phyloP scores from a whole-genome alignment of 1,139 yeast species.

The Debaryomyces sp. region DNA sequence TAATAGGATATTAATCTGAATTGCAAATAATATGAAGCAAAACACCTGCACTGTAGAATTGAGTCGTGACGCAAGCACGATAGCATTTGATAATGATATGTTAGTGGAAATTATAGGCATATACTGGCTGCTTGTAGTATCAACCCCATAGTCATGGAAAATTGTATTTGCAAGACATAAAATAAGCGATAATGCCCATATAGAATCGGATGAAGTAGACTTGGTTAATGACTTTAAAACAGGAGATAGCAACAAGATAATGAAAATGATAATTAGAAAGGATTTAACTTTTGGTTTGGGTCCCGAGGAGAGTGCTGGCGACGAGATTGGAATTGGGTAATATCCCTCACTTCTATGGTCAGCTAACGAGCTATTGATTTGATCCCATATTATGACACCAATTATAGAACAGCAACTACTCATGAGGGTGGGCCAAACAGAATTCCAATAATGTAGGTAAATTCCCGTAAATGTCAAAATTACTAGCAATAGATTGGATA shows the following conservation, averaged over 20 bases:
- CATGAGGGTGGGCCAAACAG: slow-evolving; percentile 35
- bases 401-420: slow-evolving; percentile 26
- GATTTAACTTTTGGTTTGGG: slow-evolving; percentile 50
- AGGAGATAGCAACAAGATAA: slow-evolving; percentile 80
- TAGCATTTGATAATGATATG: slow-evolving; percentile 80
- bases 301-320: slow-evolving; percentile 2
- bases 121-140: slow-evolving; percentile 31
- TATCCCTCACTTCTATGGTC: neutral
- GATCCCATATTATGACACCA: slow-evolving; percentile 27
- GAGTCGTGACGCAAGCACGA: slow-evolving; percentile 85
- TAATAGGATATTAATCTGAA: slow-evolving; percentile 70
- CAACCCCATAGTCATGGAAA: slow-evolving; percentile 66
- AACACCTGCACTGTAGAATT: slow-evolving; percentile 76
- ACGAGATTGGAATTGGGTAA: neutral
- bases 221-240: slow-evolving; percentile 84
- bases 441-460: slow-evolving; percentile 50
- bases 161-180: slow-evolving; percentile 67
- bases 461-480: slow-evolving; percentile 64
- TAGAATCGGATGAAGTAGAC: slow-evolving; percentile 90
- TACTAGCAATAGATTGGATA: slow-evolving; percentile 62
- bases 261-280: slow-evolving; percentile 65
- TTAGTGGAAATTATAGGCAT: slow-evolving; percentile 79
- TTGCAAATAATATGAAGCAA: slow-evolving; percentile 74
- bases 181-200: slow-evolving; percentile 90
- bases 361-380: neutral